phyloP scores from a whole-genome alignment of 2,329 filamentous ascomycete genomes.

The Colletotrichum tofieldiae region DNA sequence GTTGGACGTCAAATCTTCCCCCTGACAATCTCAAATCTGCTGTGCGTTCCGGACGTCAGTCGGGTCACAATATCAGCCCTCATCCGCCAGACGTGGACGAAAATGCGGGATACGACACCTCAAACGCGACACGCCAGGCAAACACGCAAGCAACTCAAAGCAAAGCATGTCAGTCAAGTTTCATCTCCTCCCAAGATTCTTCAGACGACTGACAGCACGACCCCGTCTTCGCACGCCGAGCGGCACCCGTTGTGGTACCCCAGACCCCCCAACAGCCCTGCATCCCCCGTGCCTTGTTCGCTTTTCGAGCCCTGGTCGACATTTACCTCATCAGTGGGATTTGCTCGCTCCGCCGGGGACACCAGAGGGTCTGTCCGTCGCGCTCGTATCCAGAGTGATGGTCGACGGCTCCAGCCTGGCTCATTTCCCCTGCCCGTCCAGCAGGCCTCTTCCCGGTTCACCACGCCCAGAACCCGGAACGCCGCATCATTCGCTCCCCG shows the following conservation, averaged over 20 bases:
- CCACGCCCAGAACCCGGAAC: conserved; percentile 12
- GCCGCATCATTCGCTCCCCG: conserved; percentile 21
- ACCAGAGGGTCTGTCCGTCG: conserved; percentile 24
- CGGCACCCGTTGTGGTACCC: background rate
- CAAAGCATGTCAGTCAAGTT: conserved; percentile 25
- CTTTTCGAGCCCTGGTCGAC: conserved; percentile 11
- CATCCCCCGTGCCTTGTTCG: conserved; percentile 8
- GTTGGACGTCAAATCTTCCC: background rate
- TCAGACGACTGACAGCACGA: conserved; percentile 19
- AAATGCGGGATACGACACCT: conserved; percentile 17
- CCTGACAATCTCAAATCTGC: conserved; percentile 14
- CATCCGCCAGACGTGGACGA: background rate
- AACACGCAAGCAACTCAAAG: conserved; percentile 22
- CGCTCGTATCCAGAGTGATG: conserved; percentile 40
- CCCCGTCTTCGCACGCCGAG: background rate
- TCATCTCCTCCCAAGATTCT: conserved; percentile 25
- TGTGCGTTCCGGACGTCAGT: conserved; percentile 14
- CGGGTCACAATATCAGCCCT: background rate
- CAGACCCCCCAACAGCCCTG: background rate
- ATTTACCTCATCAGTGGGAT: conserved; percentile 25
- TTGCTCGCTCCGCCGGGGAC: conserved; percentile 27
- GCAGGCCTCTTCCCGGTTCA: conserved; percentile 29
- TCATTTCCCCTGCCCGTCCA: conserved; percentile 24
- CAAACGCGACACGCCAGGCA: conserved; percentile 36
- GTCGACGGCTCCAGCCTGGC: conserved; percentile 25